phyloP scores from a whole-genome alignment of 805 yeast genomes.

The Kazachstania martiniae region DNA sequence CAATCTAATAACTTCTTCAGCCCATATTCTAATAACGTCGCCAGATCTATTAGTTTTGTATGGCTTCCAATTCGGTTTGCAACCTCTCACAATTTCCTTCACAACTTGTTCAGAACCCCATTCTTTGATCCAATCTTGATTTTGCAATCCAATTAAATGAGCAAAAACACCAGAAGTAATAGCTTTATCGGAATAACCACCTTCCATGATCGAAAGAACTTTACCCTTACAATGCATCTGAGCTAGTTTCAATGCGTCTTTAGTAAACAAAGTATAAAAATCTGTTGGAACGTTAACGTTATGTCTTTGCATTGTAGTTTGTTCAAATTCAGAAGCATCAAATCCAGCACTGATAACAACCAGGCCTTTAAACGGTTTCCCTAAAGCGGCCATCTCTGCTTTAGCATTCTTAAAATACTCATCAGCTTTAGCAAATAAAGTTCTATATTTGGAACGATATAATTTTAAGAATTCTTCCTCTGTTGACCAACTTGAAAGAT shows the following conservation, averaged over 20 bases:
- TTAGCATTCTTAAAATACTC: constrained; percentile 46
- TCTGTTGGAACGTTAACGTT: constrained; percentile 72
- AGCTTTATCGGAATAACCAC: constrained; percentile 81
- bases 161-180: constrained; percentile 69
- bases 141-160: constrained; percentile 62
- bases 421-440: constrained; percentile 53
- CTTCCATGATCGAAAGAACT: constrained; percentile 63
- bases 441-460: constrained; percentile 51
- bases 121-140: constrained; percentile 43
- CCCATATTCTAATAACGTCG: constrained; percentile 48
- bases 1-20: constrained; percentile 49
- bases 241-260: constrained; percentile 61
- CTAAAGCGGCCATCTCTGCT: constrained; percentile 31
- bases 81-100: constrained; percentile 56
- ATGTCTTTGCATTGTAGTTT: constrained; percentile 78
- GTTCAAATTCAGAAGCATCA: constrained; percentile 78
- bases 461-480: constrained; percentile 55
- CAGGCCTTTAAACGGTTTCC: constrained; percentile 40
- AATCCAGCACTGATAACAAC: constrained; percentile 79
- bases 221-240: constrained; percentile 50
- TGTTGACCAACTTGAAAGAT: constrained; percentile 51
- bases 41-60: constrained; percentile 39
- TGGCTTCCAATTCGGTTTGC: constrained; percentile 55
- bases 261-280: constrained; percentile 61
- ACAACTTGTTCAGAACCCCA: constrained; percentile 58